phyloP scores from a whole-genome alignment of 176 grass and related monocot species.

The Hordeum marinum region DNA sequence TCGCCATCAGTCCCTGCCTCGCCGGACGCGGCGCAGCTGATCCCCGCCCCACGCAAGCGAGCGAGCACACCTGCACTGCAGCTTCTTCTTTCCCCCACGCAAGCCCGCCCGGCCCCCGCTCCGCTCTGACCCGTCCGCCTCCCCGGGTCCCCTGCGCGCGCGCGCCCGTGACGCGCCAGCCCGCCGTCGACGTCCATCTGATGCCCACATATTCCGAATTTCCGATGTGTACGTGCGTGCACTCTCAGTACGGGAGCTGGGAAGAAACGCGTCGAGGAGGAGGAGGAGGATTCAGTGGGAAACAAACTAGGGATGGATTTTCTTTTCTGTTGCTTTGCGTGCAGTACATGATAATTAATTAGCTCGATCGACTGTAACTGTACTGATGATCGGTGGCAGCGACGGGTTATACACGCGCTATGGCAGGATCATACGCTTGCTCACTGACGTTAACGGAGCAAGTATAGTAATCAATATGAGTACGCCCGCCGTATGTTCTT shows the following conservation, averaged over 20 bases:
- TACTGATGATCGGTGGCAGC: not conserved
- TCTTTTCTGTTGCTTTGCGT: not conserved
- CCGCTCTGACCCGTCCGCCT: not conserved
- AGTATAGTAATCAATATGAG: not conserved
- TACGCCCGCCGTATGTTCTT: not conserved
- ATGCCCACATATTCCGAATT: not conserved
- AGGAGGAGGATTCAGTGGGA: too few relatives aligned
- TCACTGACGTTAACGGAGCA: not conserved
- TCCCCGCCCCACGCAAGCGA: constrained; percentile 21
- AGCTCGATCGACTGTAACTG: not conserved
- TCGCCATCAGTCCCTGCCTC: not conserved
- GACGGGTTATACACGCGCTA: not conserved
- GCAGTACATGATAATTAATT: not conserved
- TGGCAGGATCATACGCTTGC: not conserved
- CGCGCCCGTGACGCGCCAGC: not conserved
- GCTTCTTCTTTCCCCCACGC: constrained; percentile 58
- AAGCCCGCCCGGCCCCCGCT: constrained; percentile 17
- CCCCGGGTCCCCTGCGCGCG: constrained; percentile 10
- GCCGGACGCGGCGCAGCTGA: constrained; percentile 27
- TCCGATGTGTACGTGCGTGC: not conserved
- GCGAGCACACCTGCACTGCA: not conserved
- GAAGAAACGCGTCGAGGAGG: not conserved
- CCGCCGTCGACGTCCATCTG: not conserved
- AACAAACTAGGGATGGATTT: not conserved
- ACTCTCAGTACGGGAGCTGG: not conserved